A percentile compares a stretch with the other conserved stretches of the same genome.
phyloP scores from a whole-genome alignment of 2,329 filamentous ascomycete genomes.

The Myriosclerotinia duriaeana region DNA sequence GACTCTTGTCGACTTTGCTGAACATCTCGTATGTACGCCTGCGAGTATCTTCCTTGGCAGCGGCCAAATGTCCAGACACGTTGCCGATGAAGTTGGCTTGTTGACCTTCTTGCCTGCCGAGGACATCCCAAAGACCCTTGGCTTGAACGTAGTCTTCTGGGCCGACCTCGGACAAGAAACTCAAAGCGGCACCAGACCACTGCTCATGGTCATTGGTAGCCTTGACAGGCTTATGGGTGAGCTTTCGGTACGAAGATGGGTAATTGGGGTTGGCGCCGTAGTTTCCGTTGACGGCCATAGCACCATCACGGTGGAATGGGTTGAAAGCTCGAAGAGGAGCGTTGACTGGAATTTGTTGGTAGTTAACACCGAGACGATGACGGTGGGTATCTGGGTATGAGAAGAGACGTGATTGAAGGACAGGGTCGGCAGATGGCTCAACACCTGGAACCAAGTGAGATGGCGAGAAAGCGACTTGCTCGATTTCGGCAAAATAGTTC shows the following conservation, averaged over 20 bases:
- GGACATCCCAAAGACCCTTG: constrained; percentile 42
- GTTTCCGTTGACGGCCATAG: constrained; percentile 67
- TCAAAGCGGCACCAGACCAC: constrained; percentile 49
- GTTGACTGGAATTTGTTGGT: constrained; percentile 56
- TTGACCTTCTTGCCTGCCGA: constrained; percentile 51
- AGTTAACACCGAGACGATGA: constrained; percentile 57
- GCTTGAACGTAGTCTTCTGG: constrained; percentile 41
- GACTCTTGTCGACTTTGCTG: constrained; percentile 51
- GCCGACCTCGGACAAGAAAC: constrained; percentile 46
- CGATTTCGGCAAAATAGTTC: constrained; percentile 66
- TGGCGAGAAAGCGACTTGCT: constrained; percentile 69
- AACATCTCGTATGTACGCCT: constrained; percentile 63
- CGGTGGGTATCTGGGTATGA: constrained; percentile 67
- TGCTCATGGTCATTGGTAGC: constrained; percentile 48
- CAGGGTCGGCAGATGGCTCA: constrained; percentile 68
- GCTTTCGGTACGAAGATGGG: constrained; percentile 49
- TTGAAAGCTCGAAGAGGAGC: constrained; percentile 53
- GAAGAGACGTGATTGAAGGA: constrained; percentile 68
- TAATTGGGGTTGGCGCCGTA: constrained; percentile 62
- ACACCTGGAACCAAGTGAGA: constrained; percentile 66
- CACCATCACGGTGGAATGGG: constrained; percentile 72
- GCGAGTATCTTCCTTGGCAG: constrained; percentile 54
- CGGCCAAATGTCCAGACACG: constrained; percentile 56
- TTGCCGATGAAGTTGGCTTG: constrained; percentile 62
- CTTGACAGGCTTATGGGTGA: constrained; percentile 48